Evolutionary conservation across 805 yeast genomes (phyloP).

Genomic region (Kodamaea sagamina): DNA sequence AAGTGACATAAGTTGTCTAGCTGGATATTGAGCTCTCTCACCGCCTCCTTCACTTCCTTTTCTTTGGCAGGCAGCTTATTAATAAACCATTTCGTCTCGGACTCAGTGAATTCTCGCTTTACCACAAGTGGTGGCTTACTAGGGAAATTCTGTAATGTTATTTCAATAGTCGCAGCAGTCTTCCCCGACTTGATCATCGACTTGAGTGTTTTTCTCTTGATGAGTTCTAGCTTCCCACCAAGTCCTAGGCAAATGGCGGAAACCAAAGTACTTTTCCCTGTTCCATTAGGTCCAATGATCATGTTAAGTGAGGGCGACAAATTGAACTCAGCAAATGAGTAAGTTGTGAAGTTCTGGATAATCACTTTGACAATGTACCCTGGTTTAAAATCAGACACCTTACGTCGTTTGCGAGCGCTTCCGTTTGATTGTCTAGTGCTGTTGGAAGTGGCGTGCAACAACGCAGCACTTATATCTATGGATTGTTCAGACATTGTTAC

Average conservation of each 20-base stretch:
- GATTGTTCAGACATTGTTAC: background rate
- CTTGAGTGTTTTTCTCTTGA: slow-evolving; percentile 67
- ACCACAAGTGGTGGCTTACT: slow-evolving; percentile 39
- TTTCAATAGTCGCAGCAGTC: slow-evolving; percentile 46
- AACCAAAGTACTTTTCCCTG: slow-evolving; percentile 91
- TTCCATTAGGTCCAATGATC: slow-evolving; percentile 95
- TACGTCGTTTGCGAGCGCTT: slow-evolving; percentile 12
- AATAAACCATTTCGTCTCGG: slow-evolving; percentile 55
- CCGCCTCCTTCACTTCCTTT: slow-evolving; percentile 43
- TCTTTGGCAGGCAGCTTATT: slow-evolving; percentile 47
- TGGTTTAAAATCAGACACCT: slow-evolving; percentile 26
- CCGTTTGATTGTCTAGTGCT: background rate
- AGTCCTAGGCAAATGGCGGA: slow-evolving; percentile 90
- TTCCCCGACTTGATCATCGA: slow-evolving; percentile 76
- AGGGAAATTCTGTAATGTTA: slow-evolving; percentile 46
- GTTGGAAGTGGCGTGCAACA: slow-evolving; percentile 8
- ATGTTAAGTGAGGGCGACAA: slow-evolving; percentile 84
- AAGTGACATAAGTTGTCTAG: slow-evolving; percentile 91
- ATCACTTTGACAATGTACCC: slow-evolving; percentile 55
- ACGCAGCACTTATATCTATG: slow-evolving; percentile 8
- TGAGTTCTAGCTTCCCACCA: slow-evolving; percentile 72
- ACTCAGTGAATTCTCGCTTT: slow-evolving; percentile 47
- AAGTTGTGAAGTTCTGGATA: slow-evolving; percentile 67
- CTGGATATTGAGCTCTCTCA: slow-evolving; percentile 67
- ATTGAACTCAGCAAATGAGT: slow-evolving; percentile 65